Conservation (phyloP, 2,329 filamentous ascomycete genomes). For the Trichoderma harzianum region DNA sequence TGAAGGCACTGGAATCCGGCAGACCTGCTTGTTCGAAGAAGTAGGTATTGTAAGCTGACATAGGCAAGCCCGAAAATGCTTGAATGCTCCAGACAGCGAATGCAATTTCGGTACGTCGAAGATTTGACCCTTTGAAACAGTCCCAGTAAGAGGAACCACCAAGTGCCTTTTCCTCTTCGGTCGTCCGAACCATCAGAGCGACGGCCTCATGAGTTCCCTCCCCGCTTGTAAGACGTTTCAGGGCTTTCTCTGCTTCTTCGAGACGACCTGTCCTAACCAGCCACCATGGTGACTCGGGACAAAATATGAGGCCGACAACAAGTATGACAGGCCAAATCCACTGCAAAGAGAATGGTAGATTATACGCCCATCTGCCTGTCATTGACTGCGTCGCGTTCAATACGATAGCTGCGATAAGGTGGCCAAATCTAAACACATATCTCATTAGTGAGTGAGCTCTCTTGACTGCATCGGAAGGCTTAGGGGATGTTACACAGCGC, state of each 20-base stretch:
- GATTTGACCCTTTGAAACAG: constrained; percentile 42
- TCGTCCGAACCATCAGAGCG: background rate
- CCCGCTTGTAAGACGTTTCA: background rate
- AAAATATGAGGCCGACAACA: background rate
- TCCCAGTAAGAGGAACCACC: constrained; percentile 25
- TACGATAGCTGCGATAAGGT: background rate
- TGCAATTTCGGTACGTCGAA: constrained; percentile 41
- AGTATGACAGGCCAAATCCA: background rate
- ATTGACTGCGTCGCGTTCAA: background rate
- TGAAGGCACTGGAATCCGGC: background rate
- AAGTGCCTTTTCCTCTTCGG: background rate
- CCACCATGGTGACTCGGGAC: background rate
- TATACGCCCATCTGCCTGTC: background rate
- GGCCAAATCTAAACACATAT: background rate
- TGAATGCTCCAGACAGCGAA: background rate
- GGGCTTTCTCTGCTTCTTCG: background rate
- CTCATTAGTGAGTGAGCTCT: background rate
- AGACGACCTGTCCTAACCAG: background rate
- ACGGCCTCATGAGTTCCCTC: background rate
- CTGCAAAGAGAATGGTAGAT: background rate
- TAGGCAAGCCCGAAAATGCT: background rate
- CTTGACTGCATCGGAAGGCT: background rate
- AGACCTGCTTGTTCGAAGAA: background rate
- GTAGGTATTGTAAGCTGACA: background rate
- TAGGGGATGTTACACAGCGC: background rate